Conservation (phyloP, 2,329 filamentous ascomycete genomes). For the Leptosphaerulina australis region DNA sequence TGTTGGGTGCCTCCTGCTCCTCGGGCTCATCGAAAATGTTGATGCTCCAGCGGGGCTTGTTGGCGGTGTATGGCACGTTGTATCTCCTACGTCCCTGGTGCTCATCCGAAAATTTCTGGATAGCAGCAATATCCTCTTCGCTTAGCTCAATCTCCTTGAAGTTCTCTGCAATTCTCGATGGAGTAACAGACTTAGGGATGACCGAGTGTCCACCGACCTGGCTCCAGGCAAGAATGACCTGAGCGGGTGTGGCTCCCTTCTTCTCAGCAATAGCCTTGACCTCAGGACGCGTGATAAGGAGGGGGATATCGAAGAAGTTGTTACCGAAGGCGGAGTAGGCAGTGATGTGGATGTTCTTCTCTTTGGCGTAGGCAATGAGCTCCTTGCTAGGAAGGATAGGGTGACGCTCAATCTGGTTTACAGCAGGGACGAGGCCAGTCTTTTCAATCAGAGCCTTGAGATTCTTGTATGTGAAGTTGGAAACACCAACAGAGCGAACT, state of each 20-base stretch:
- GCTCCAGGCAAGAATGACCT: conserved; percentile 84
- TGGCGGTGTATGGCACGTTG: conserved; percentile 50
- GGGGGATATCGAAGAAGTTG: conserved; percentile 56
- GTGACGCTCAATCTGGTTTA: conserved; percentile 43
- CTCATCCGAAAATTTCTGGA: conserved; percentile 59
- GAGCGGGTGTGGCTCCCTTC: conserved; percentile 70
- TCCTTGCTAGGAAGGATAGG: conserved; percentile 38
- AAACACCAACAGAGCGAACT: conserved; percentile 39
- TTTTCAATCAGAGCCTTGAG: conserved; percentile 62
- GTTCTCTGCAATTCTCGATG: conserved; percentile 37
- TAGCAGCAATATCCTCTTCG: conserved; percentile 32
- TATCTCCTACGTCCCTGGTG: conserved; percentile 34
- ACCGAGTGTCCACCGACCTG: conserved; percentile 64
- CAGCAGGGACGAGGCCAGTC: conserved; percentile 40
- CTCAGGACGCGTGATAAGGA: conserved; percentile 71
- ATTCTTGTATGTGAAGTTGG: conserved; percentile 42
- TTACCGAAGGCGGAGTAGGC: conserved; percentile 53
- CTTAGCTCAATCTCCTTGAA: conserved; percentile 38
- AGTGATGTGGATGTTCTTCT: conserved; percentile 43
- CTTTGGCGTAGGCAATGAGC: conserved; percentile 37
- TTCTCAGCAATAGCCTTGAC: conserved; percentile 70
- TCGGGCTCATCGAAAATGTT: conserved; percentile 43
- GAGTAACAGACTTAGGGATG: conserved; percentile 39
- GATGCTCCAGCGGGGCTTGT: conserved; percentile 46
- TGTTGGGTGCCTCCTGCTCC: conserved; percentile 32